phyloP scores from a whole-genome alignment of 2,329 filamentous ascomycete genomes.

The Onygenales sp. region DNA sequence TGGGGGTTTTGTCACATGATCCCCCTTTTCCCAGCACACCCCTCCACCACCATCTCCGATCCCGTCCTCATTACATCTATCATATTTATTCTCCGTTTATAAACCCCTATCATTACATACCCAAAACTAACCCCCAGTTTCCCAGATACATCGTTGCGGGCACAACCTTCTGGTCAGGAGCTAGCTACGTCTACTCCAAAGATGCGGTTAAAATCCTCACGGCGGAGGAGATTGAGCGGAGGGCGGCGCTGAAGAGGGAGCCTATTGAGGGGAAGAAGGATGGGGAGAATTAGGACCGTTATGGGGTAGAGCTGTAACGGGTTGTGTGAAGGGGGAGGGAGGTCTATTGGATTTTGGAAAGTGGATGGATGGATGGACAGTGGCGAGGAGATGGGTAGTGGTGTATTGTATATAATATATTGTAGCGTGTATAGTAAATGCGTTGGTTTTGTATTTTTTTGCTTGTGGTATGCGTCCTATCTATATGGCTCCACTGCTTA shows the following conservation, averaged over 20 bases:
- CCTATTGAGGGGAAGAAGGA: constrained; percentile 16
- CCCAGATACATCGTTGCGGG: constrained; percentile 72
- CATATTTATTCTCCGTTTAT: not conserved
- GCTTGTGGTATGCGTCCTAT: too few species aligned
- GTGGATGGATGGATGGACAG: too few species aligned
- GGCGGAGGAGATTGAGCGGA: constrained; percentile 31
- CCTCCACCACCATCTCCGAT: too few species aligned
- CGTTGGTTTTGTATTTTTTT: too few species aligned
- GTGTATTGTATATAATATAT: too few species aligned
- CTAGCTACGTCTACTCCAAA: constrained; percentile 85
- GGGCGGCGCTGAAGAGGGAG: constrained; percentile 21
- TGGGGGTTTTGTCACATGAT: too few species aligned
- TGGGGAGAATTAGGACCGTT: not conserved
- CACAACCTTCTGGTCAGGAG: constrained; percentile 87
- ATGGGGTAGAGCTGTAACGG: not conserved
- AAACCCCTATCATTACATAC: not conserved
- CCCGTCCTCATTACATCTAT: too few species aligned
- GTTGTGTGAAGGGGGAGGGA: not conserved
- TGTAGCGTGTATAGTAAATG: too few species aligned
- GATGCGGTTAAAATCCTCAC: constrained; percentile 80
- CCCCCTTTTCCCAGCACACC: too few species aligned
- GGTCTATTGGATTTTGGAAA: too few species aligned
- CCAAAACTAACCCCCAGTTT: not conserved
- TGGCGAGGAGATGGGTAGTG: too few species aligned
- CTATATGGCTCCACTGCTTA: too few species aligned